Base-by-base conservation (phyloP, 2,329 filamentous ascomycete genomes). In the Venturiaceae sp. region DNA sequence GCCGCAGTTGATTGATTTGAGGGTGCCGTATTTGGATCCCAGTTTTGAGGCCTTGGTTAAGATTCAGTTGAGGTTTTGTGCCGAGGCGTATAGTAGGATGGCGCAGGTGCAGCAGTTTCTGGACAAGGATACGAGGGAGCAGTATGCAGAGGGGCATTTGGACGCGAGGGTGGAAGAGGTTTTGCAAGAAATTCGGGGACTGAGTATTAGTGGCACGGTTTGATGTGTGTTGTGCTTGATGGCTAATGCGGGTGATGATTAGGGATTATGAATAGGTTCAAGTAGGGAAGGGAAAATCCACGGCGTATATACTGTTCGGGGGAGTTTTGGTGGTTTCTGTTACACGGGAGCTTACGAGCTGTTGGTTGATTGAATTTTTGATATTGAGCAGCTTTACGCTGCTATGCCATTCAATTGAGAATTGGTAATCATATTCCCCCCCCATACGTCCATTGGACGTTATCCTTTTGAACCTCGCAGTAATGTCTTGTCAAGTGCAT, bases 81-180 rank as follows among this genome's bases (percentile, higher is more conserved):
- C 95, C 7, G 94, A 99, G 76, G 94, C 94, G 1, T 99, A 99
- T 74, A 92, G 86, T 62, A 82, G 94, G 53, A 99, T 99, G 94
- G 94, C 95, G 28, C 95, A 99, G 77, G 95, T 99, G 59, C 94
- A 99, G 77, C 94, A 99, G 76, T 97, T 96, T 72, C 80, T 99
- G 33, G 94, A 97, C 70, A 88, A 92, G 32, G 91, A 96, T 69
- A 97, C 92, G 56, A 83, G 94, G 72, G 94, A 99, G 64, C 88
- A 96, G 74, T 99, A 99, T 73, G 94, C 94, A 1, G 85, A 91
- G 66, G 94, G 94, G 28, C 89, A 96, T 64, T 77, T 99, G 66
- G 94, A 99, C 71, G 87, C 85, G 61, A 79, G 90, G 64, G 94
- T 99, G 32, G 94, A 99, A 75, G 87, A 97, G 74, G 94, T 97